Percentiles rank a stretch among this genome's conserved stretches.
Evolutionary conservation across 1,284 basidiomycete genomes (phyloP).

Genomic region (Ustilago sp.): DNA sequence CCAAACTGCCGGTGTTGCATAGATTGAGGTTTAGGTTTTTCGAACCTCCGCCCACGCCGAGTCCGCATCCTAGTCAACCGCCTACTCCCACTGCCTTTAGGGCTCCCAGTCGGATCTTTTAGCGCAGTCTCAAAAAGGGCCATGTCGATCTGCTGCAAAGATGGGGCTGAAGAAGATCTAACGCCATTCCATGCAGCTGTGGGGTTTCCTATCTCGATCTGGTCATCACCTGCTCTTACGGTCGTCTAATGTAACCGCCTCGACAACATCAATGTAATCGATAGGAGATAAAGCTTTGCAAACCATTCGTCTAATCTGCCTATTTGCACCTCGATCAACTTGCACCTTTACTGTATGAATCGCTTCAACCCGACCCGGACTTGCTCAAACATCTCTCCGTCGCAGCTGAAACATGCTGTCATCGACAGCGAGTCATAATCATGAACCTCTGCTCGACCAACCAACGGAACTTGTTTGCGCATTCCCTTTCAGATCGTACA

Average conservation of each 20-base stretch:
- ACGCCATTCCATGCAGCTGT: background rate
- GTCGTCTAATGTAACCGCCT: background rate
- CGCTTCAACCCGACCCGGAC: too few relatives aligned
- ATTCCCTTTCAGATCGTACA: too few relatives aligned
- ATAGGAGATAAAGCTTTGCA: background rate
- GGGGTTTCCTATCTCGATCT: background rate
- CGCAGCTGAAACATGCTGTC: too few relatives aligned
- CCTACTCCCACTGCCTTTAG: conserved; percentile 54
- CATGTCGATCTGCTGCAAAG: too few relatives aligned
- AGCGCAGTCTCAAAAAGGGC: background rate
- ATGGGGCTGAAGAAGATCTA: background rate
- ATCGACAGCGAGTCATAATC: too few relatives aligned
- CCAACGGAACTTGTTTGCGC: too few relatives aligned
- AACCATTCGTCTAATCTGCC: background rate
- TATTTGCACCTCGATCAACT: background rate
- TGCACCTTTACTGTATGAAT: background rate
- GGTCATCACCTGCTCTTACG: too few relatives aligned
- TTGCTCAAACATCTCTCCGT: background rate
- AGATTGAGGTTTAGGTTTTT: conserved; percentile 56
- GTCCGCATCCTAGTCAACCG: conserved; percentile 52
- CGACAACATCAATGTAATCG: background rate
- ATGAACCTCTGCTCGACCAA: too few relatives aligned
- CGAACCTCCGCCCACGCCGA: conserved; percentile 40
- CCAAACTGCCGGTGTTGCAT: conserved; percentile 85
- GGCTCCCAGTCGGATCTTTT: conserved; percentile 29